Percentiles rank a stretch among this genome's conserved stretches.
These are phyloP conservation scores for Loxodes magnus DNA, from an alignment of 73 alveolate species.

Conservation along the genomic window DNA sequence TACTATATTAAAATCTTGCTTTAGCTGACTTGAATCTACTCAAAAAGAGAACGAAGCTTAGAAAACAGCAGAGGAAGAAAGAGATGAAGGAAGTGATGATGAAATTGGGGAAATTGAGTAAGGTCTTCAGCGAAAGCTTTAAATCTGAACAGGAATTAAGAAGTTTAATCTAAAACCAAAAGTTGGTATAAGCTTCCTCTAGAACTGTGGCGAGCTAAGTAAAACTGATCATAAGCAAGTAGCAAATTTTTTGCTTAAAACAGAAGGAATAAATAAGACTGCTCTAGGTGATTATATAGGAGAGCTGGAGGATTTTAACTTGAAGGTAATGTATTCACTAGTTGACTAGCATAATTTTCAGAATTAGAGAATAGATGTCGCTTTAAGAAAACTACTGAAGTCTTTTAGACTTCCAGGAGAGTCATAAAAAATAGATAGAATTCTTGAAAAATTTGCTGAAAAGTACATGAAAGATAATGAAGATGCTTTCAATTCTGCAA, in stretches of 20 bases:
- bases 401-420: conserved; percentile 91
- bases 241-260: conserved; percentile 46
- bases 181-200: conserved; percentile 74
- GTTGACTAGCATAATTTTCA: conserved; percentile 60
- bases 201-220: conserved; percentile 32
- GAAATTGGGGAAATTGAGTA: conserved; percentile 20
- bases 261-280: conserved; percentile 56
- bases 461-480: conserved; percentile 84
- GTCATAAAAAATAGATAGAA: conserved; percentile 91
- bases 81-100: conserved; percentile 2
- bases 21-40: conserved; percentile 14
- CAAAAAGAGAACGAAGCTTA: neutral
- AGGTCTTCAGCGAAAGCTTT: conserved; percentile 41
- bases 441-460: conserved; percentile 85
- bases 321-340: conserved; percentile 59
- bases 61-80: conserved; percentile 8
- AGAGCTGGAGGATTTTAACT: conserved; percentile 65
- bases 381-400: conserved; percentile 63
- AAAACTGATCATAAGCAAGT: conserved; percentile 52
- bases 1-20: conserved; percentile 18
- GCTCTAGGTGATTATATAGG: conserved; percentile 84
- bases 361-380: conserved; percentile 49
- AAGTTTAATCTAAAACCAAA: conserved; percentile 89
- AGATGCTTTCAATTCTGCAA: conserved; percentile 58
- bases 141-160: conserved; percentile 72